Evolutionary conservation across 106 monocot genomes (phyloP).

Genomic region (Iris macrosiphon): DNA sequence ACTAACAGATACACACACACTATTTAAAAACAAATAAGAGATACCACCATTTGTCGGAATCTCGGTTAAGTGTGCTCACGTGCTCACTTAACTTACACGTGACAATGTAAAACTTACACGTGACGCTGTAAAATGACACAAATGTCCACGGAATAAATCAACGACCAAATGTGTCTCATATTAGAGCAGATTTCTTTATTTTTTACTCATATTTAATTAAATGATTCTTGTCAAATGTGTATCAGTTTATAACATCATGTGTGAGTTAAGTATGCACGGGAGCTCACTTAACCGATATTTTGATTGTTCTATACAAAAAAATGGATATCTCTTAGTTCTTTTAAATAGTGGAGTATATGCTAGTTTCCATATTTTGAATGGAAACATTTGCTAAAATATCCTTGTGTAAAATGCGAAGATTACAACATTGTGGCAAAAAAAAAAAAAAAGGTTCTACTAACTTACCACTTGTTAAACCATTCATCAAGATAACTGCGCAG

Average conservation of each 20-base stretch:
- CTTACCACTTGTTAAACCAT: constrained; percentile 12
- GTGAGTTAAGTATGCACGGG: background rate
- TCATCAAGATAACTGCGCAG: constrained; percentile 14
- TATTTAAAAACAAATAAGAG: background rate
- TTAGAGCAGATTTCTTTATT: too few relatives aligned
- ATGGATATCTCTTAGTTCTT: background rate
- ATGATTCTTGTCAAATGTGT: too few relatives aligned
- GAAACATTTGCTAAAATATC: background rate
- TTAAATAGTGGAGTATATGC: background rate
- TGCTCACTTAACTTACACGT: background rate
- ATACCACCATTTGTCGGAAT: background rate
- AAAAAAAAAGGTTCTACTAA: background rate
- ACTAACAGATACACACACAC: background rate
- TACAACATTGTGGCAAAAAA: background rate
- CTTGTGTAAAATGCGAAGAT: too few relatives aligned
- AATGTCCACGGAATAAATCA: too few relatives aligned
- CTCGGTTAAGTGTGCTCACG: background rate
- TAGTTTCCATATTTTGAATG: background rate
- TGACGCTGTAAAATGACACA: too few relatives aligned
- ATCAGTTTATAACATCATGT: too few relatives aligned
- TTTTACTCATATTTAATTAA: too few relatives aligned
- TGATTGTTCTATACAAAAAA: background rate
- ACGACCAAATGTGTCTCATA: too few relatives aligned
- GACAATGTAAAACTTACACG: too few relatives aligned
- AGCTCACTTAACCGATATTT: background rate